These are phyloP conservation scores for Petunia secreta DNA, from an alignment of 257 asterid genomes.

Conservation along the genomic window DNA sequence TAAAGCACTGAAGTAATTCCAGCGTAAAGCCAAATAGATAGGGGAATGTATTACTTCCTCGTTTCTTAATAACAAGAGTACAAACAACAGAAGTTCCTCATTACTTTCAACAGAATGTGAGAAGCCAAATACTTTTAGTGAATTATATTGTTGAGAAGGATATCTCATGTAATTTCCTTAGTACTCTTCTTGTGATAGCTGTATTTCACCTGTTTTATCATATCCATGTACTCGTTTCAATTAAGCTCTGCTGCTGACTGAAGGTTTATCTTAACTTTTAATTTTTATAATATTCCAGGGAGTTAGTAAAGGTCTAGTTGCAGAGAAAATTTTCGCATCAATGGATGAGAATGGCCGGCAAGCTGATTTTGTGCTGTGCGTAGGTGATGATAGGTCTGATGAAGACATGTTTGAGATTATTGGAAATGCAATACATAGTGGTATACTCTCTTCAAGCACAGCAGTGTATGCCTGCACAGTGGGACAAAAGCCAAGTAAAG, in stretches of 20 bases:
- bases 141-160: not conserved
- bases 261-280: not conserved
- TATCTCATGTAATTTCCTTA: not conserved
- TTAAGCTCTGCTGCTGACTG: not conserved
- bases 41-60: not conserved
- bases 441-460: constrained; percentile 34
- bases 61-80: constrained; percentile 9
- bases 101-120: constrained; percentile 19
- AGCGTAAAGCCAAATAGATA: not conserved
- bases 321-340: constrained; percentile 46
- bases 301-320: constrained; percentile 57
- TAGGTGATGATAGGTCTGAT: constrained; percentile 63
- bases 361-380: constrained; percentile 56
- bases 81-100: not conserved
- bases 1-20: not conserved
- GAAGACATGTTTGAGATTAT: constrained; percentile 64
- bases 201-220: not conserved
- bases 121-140: not conserved
- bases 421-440: constrained; percentile 36
- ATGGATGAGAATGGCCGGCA: constrained; percentile 43
- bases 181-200: constrained; percentile 8
- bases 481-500: constrained; percentile 62
- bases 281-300: constrained; percentile 40
- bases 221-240: not conserved
- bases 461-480: constrained; percentile 57